These are phyloP conservation scores for Trichosporon sp. DNA, from an alignment of 1,284 basidiomycete species.

Conservation along the genomic window DNA sequence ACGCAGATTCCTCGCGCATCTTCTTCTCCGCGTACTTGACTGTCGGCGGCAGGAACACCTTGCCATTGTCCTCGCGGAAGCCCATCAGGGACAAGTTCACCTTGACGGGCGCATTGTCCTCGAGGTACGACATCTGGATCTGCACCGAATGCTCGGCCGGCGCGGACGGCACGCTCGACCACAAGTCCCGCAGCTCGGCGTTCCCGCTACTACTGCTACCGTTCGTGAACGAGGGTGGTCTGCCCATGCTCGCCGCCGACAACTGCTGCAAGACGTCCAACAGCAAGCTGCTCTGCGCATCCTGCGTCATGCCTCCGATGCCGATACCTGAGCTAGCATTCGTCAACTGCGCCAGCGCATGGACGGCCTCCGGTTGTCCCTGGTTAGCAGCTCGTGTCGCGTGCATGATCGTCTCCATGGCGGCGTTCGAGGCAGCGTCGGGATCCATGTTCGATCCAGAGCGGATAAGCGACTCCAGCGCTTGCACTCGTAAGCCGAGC, in stretches of 20 bases:
- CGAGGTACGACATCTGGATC: conserved; percentile 71
- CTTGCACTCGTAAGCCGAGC: conserved; percentile 47
- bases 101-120: conserved; percentile 76
- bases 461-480: conserved; percentile 51
- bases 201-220: conserved; percentile 22
- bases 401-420: conserved; percentile 51
- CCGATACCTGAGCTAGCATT: conserved; percentile 38
- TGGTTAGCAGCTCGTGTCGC: conserved; percentile 49
- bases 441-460: conserved; percentile 47
- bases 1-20: conserved; percentile 39
- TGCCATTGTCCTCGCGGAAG: conserved; percentile 80
- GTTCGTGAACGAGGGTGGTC: conserved; percentile 23
- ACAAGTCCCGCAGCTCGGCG: conserved; percentile 40
- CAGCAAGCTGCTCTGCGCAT: conserved; percentile 48
- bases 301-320: conserved; percentile 42
- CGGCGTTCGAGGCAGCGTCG: conserved; percentile 45
- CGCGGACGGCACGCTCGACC: conserved; percentile 44
- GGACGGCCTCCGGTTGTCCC: conserved; percentile 48
- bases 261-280: conserved; percentile 53
- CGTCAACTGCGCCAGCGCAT: conserved; percentile 48
- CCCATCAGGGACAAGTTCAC: conserved; percentile 91
- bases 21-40: conserved; percentile 71
- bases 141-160: conserved; percentile 38
- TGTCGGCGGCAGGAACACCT: conserved; percentile 89
- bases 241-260: conserved; percentile 46